Evolutionary conservation across 805 yeast species (phyloP), one percentile per base, ranked within the genome.

Genomic region (Ogataea degrootiae): DNA sequence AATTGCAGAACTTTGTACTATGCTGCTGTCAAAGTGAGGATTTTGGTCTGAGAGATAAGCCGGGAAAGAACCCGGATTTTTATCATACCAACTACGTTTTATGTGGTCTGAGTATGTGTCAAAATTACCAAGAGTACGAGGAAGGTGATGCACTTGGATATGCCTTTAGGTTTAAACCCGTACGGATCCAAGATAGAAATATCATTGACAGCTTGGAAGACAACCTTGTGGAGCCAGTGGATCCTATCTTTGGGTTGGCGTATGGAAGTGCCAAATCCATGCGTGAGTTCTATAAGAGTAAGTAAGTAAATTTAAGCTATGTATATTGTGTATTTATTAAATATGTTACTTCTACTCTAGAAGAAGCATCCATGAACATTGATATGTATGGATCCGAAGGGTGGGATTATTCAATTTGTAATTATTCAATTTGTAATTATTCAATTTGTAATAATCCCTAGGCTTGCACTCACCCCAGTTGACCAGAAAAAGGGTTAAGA

Each of bases 11-110:
- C 43, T 94, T 87, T 61, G 78, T 88, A 3, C 63, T 89, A 29
- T 72, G 76, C 51, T 90, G 97, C 61, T 82, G 96, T 51, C 99
- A 94, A 66, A 69, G 72, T 14, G 59, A 58, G 0, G 59, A 66
- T 14, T 59, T 58, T 2, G 99, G 99, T 0, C 69, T 94, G 19
- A 67, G 83, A 41, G 99, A 94, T 63, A 94, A 94, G 63, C 98
- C 98, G 0, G 88, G 88, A 1, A 79, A 76, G 51, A 56, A 65
- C 6, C 82, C 94, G 0, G 99, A 94, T 63, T 85, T 83, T 49
- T 94, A 94, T 65, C 99, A 94, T 60, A 84, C 97, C 1, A 89
- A 91, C 61, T 94, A 94, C 62, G 81, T 83, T 0, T 68, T 91
- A 2, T 68, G 85, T 46, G 99, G 99, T 0, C 68, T 92, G 29